Conservation (phyloP, 306 rosid genomes). For the Geum urbanum region DNA sequence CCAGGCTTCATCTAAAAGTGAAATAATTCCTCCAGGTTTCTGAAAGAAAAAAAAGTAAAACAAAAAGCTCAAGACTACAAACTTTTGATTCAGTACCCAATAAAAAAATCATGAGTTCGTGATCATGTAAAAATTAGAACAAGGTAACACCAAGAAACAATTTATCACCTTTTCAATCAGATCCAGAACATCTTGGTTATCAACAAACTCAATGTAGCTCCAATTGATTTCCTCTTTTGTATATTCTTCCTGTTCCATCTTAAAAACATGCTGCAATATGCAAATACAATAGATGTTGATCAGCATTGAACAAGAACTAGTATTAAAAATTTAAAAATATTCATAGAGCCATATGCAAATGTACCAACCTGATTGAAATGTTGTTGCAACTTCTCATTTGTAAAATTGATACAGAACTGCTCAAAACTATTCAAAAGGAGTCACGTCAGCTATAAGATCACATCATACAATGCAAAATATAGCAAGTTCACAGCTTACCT, state of each 20-base stretch:
- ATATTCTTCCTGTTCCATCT: slow-evolving; percentile 99
- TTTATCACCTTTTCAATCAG: slow-evolving; percentile 81
- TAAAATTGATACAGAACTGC: slow-evolving; percentile 99
- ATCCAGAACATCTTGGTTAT: slow-evolving; percentile 98
- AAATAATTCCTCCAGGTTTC: slow-evolving; percentile 99
- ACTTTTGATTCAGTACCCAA: background rate
- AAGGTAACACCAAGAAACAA: slow-evolving; percentile 26
- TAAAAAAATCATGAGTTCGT: background rate
- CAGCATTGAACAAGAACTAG: slow-evolving; percentile 6
- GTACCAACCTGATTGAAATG: slow-evolving; percentile 93
- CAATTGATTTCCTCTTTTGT: slow-evolving; percentile 93
- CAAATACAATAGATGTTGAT: slow-evolving; percentile 22
- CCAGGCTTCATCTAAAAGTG: slow-evolving; percentile 99
- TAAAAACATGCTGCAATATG: slow-evolving; percentile 86
- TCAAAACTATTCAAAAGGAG: slow-evolving; percentile 61
- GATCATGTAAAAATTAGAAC: background rate
- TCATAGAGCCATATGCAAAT: slow-evolving; percentile 23
- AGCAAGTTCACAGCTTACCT: slow-evolving; percentile 51
- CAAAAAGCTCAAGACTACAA: background rate
- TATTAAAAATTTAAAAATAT: slow-evolving; percentile 1
- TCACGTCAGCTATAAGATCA: slow-evolving; percentile 33
- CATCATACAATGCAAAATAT: slow-evolving; percentile 20
- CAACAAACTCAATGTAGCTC: slow-evolving; percentile 99
- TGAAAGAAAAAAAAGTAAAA: slow-evolving; percentile 33
- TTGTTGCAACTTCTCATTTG: slow-evolving; percentile 98